Base-by-base conservation (phyloP, 495 filamentous ascomycete genomes). In the Acidomyces sp. region DNA sequence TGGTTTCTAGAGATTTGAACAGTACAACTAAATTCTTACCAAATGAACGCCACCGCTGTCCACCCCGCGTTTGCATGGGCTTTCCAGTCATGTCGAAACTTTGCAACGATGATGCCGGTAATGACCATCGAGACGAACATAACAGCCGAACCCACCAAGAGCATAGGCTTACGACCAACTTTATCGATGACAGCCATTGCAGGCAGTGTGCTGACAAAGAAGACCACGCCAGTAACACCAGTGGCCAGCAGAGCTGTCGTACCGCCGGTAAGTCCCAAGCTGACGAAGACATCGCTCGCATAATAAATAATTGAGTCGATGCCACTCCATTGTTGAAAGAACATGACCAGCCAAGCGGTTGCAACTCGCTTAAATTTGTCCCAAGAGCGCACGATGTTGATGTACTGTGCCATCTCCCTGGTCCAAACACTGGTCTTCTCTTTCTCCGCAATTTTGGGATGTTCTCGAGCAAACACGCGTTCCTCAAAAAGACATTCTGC, bases 401-500 rank as follows among this genome's bases (percentile, higher is more conserved):
- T 85, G 11, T 83, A 68, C 20, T 73, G 71, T 16, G 36, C 5
- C 16, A 3, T 5, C 17, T 16, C 28, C 15, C 12, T 6, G 5
- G 26, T 41, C 26, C 25, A 9, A 3, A 43, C n/a, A 4, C 9
- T 15, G 11, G 20, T 15, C 13, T 43, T 24, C 18, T 43, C 40
- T 15, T 37, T 23, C n/a, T 25, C 6, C 51, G 70, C 72, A 34
- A 78, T 81, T 1, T 83, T 67, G 34, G 81, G 77, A 48, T 81
- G 75, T 25, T 80, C 62, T 59, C 82, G 78, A 60, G 69, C 68
- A 9, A 49, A 67, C 50, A 72, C 78, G 11, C 76, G 70, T 59
- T 85, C 82, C 59, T 88, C 83, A 38, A 87, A 82, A 38, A 76
- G 66, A 4, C 76, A 75, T 36, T 82, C 78, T 0, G 82, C 79